Conservation (phyloP, 495 filamentous ascomycete species). For the Daldinia childiae region DNA sequence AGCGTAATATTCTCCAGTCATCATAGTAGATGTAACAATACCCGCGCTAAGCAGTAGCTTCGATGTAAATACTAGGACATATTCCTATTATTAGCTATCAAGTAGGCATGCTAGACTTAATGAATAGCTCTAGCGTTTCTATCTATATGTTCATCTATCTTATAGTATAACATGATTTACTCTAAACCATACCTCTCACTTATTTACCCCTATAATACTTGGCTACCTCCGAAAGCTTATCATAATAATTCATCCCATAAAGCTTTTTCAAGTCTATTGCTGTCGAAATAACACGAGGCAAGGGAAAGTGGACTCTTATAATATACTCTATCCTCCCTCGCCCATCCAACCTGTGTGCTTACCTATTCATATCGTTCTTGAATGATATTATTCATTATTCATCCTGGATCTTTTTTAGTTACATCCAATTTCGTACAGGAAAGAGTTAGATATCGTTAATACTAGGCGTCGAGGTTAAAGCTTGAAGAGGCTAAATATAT, state of each 20-base stretch:
- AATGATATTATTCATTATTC: no score
- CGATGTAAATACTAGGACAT: not conserved
- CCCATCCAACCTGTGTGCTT: no score
- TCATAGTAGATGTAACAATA: not conserved
- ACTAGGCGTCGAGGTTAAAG: no score
- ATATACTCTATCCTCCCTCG: no score
- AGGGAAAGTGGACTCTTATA: not conserved
- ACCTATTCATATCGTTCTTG: no score
- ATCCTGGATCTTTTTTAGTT: no score
- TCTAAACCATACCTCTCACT: not conserved
- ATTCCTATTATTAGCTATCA: not conserved
- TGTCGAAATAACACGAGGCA: not conserved
- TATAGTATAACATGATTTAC: not conserved
- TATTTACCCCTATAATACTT: not conserved
- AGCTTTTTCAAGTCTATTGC: not conserved
- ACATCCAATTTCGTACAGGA: no score
- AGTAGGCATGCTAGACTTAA: not conserved
- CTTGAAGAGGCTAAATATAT: no score
- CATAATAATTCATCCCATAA: not conserved
- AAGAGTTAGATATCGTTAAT: no score
- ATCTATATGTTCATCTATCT: not conserved
- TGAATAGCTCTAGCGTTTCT: not conserved
- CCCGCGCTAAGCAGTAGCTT: not conserved
- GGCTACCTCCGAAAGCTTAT: no score
- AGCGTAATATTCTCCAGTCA: not conserved